Conservation (phyloP, 306 rosid genomes). For the Castanea sativa region DNA sequence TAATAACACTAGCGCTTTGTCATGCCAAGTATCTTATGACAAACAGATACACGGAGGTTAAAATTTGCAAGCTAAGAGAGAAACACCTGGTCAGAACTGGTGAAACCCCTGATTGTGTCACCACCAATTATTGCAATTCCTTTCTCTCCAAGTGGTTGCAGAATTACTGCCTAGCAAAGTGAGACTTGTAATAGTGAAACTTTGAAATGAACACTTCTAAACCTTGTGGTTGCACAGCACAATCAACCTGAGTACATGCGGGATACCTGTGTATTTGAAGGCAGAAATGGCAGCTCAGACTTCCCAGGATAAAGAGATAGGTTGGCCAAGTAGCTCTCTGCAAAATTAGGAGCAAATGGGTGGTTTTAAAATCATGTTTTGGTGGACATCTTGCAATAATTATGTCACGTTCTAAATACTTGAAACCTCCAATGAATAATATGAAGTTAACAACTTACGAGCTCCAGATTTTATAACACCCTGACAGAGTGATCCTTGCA, state of each 20-base stretch:
- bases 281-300: slow-evolving; percentile 89
- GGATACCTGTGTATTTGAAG: slow-evolving; percentile 86
- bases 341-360: slow-evolving; percentile 20
- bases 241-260: background rate
- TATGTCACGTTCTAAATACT: background rate
- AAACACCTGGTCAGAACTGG: slow-evolving; percentile 75
- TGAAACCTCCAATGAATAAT: slow-evolving; percentile 13
- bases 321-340: slow-evolving; percentile 93
- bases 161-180: slow-evolving; percentile 72
- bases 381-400: slow-evolving; percentile 16
- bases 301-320: slow-evolving; percentile 88
- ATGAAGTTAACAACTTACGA: slow-evolving; percentile 57
- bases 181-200: slow-evolving; percentile 13
- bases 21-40: slow-evolving; percentile 10
- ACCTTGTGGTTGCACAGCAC: background rate
- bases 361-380: slow-evolving; percentile 8
- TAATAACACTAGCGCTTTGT: background rate
- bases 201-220: background rate
- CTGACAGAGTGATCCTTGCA: slow-evolving; percentile 68
- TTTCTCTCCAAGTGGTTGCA: slow-evolving; percentile 94
- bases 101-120: slow-evolving; percentile 87
- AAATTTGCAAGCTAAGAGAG: slow-evolving; percentile 1
- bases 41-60: background rate
- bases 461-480: slow-evolving; percentile 73
- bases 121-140: slow-evolving; percentile 90